Conservation (phyloP, 345 rosid genomes). For the Boechera divaricarpa region DNA sequence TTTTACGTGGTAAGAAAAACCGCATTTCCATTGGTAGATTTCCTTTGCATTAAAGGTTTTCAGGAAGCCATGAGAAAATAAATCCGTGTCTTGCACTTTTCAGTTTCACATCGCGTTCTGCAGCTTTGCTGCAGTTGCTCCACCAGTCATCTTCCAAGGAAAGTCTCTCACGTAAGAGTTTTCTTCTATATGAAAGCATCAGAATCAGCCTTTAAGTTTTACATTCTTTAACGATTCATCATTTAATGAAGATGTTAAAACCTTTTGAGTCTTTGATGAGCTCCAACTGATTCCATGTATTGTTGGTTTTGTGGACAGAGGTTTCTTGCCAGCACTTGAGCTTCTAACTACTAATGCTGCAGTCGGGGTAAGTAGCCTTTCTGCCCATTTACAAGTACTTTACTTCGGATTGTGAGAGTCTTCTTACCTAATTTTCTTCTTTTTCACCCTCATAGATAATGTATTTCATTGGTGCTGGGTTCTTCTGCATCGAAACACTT, state of each 20-base stretch:
- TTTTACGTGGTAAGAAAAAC: constrained; percentile 65
- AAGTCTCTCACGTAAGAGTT: constrained; percentile 89
- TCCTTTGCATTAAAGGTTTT: constrained; percentile 10
- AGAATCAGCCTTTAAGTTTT: constrained; percentile 7
- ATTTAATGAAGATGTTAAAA: background rate
- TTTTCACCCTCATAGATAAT: constrained; percentile 57
- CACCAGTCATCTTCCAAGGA: constrained; percentile 92
- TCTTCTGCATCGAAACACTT: constrained; percentile 72
- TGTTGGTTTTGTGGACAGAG: constrained; percentile 59
- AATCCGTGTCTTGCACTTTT: constrained; percentile 38
- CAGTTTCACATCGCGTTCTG: constrained; percentile 91
- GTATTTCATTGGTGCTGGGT: constrained; percentile 84
- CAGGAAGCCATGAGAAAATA: constrained; percentile 15
- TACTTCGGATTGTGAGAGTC: constrained; percentile 2
- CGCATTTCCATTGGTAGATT: constrained; percentile 14
- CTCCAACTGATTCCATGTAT: constrained; percentile 33
- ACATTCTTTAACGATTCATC: background rate
- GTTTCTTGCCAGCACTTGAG: constrained; percentile 90
- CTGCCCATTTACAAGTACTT: constrained; percentile 2
- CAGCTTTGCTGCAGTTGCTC: constrained; percentile 88
- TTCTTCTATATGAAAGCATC: constrained; percentile 29
- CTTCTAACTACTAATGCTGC: constrained; percentile 53
- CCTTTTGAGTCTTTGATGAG: constrained; percentile 19
- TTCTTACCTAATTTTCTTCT: constrained; percentile 6
- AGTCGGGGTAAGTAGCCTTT: constrained; percentile 69